A percentile compares a stretch with the other conserved stretches of the same genome.
These are phyloP conservation scores for Purpureocillium lavendulum DNA, from an alignment of 2,329 filamentous ascomycete genomes.

Conservation along the genomic window DNA sequence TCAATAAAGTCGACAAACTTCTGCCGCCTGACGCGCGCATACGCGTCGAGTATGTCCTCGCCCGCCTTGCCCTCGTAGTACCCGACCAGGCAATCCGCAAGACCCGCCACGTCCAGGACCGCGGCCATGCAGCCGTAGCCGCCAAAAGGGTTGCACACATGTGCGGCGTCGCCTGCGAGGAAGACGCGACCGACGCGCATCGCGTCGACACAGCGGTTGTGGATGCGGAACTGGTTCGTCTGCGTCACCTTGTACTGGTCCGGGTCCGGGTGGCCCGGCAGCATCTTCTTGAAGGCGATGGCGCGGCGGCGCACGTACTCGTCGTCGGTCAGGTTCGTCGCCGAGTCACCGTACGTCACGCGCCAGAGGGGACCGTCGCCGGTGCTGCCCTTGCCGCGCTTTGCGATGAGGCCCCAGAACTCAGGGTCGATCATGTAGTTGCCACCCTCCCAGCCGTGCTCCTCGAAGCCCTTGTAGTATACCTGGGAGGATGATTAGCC, in stretches of 20 bases:
- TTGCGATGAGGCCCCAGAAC: constrained; percentile 44
- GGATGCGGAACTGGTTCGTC: constrained; percentile 33
- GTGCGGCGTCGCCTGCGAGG: constrained; percentile 42
- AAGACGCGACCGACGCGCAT: constrained; percentile 39
- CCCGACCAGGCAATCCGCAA: constrained; percentile 36
- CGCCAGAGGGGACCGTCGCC: constrained; percentile 34
- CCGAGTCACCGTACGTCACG: constrained; percentile 43
- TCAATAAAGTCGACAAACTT: constrained; percentile 18
- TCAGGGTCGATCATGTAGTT: constrained; percentile 45
- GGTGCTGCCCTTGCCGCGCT: constrained; percentile 30
- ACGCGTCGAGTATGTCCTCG: constrained; percentile 32
- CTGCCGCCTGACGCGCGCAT: constrained; percentile 22
- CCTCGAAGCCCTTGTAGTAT: constrained; percentile 38
- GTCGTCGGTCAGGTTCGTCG: constrained; percentile 28
- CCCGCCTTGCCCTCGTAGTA: constrained; percentile 28
- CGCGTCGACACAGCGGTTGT: constrained; percentile 38
- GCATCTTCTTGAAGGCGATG: constrained; percentile 29
- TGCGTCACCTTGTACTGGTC: constrained; percentile 35
- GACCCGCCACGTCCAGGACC: constrained; percentile 37
- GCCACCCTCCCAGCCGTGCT: constrained; percentile 31
- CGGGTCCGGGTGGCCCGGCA: constrained; percentile 41
- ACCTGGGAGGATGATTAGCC: constrained; percentile 9
- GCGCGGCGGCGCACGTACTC: constrained; percentile 6
- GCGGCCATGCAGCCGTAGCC: constrained; percentile 39
- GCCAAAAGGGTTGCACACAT: constrained; percentile 45